Base-by-base conservation (phyloP, 306 rosid genomes). In the Pachyrhizus erosus region DNA sequence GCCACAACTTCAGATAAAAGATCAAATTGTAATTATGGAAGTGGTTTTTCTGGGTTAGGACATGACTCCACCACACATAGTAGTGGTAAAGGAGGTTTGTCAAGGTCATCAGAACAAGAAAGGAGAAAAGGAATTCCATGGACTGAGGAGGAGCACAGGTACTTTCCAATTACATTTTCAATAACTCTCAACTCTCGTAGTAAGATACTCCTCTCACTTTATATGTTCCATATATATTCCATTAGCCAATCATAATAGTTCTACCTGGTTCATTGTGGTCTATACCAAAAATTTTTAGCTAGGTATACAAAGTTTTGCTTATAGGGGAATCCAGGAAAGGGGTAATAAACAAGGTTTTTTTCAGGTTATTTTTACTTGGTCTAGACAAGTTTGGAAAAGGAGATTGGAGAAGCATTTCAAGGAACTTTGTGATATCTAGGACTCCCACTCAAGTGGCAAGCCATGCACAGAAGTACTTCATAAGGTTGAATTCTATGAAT, bases 131-230 rank as follows among this genome's bases (percentile, higher is more conserved):
- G 98, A 70, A 93, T 93, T 83, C 99, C 99, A 9, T 96, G 99
- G 99, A 96, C 99, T 21, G 99, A 96, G 74, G 99, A 96, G 79
- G 99, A 96, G 55, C 99, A 96, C 89, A 93, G 99, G 99, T 96
- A 88, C 60, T 77, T 40, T 82, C 37, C 26, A 65, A 42, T 69
- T 76, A 39, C 80, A 55, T 54, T 78, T 79, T 42, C 43, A 7
- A 40, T 68, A 31, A 39, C 49, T 37, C 26, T 34, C 20, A 66
- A 66, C 29, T 66, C 74, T 21, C 54, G 12, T 5, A 40, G 2
- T 68, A 66, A 68, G 0, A 40, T 15, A 21, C 49, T 52, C 29
- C 31, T 52, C 65, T 73, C 54, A 33, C 33, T 54, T 52, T 29
- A 51, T 11, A 20, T 29, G 29, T 12, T 73, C 10, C 64, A 73